phyloP scores from a whole-genome alignment of 2,329 filamentous ascomycete genomes.

The Alternaria infectoria region DNA sequence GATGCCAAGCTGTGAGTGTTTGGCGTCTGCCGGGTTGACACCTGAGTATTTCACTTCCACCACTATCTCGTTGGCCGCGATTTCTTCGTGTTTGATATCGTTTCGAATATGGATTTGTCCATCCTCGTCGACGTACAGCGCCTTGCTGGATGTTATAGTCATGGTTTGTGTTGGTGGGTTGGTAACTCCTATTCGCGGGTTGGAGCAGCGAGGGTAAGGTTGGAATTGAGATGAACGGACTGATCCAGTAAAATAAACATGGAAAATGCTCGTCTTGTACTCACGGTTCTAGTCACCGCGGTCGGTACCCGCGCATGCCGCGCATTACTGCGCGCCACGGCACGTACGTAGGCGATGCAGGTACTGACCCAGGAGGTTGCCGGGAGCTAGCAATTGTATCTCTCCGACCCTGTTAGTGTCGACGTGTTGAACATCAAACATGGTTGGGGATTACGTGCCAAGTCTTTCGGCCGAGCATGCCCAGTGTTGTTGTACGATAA shows the following conservation, averaged over 20 bases:
- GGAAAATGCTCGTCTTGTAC: background rate
- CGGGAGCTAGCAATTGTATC: background rate
- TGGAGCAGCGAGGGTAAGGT: background rate
- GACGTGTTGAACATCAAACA: background rate
- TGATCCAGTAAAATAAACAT: background rate
- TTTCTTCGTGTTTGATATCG: background rate
- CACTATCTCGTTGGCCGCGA: background rate
- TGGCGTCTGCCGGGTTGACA: slow-evolving; percentile 11
- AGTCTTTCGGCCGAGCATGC: background rate
- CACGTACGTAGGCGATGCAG: background rate
- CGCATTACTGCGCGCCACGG: background rate
- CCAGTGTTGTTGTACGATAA: background rate
- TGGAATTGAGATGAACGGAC: background rate
- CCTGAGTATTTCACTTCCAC: background rate
- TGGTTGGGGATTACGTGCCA: background rate
- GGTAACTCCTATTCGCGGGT: background rate
- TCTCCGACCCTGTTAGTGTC: background rate
- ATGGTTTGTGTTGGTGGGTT: background rate
- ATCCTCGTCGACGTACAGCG: background rate
- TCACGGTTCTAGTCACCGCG: background rate
- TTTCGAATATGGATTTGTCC: background rate
- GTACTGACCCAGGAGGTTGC: background rate
- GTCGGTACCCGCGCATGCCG: background rate
- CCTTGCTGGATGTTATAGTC: background rate
- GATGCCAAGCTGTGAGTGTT: slow-evolving; percentile 10